Evolutionary conservation across 1,284 basidiomycete species (phyloP), one percentile per base, ranked within the genome.

Genomic region (Ustilago loliicola): DNA sequence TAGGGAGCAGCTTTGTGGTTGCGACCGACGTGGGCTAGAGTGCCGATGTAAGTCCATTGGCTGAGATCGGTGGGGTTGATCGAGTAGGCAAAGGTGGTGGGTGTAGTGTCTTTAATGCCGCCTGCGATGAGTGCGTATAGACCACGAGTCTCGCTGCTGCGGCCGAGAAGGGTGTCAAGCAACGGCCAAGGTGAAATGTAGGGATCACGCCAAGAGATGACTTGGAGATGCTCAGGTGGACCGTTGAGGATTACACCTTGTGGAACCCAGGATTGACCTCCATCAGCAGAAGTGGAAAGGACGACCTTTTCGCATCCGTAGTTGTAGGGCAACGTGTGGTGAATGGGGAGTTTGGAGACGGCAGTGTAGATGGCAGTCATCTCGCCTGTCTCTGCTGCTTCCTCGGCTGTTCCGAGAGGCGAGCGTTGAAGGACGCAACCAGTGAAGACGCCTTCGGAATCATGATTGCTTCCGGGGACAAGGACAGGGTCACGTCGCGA

Each of bases 331-430:
- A 77, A 45, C 1, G 77, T 79, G 52, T 72, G 75, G 48, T 82
- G 80, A 45, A 82, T 80, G 8, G 80, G 80, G 13, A 82, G 60
- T 48, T 67, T 34, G 15, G 80, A 82, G 48, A 79, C 80, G 23
- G 80, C 79, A 2, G 80, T 82, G 65, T 82, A 82, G 58, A 82
- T 59, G 34, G 73, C 78, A 15, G 79, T 80, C 67, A 80, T 70
- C 47, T 73, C 55, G 47, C 61, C 40, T 8, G 52, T 59, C 32
- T 66, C 58, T 23, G 59, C 54, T 0, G 62, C 68, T 66, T 69
- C 51, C 17, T 56, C 7, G 1, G 64, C 27, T 9, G 58, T 25
- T 40, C 72, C 76, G 10, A 57, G 40, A 1, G 78, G 79, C 7
- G 69, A 55, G 3, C 79, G 72, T 11, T 70, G 65, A n/a, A 80